A percentile compares a stretch with the other conserved stretches of the same genome.
These are phyloP conservation scores for Beauveria pseudobassiana DNA, from an alignment of 2,329 filamentous ascomycete species.

Conservation along the genomic window DNA sequence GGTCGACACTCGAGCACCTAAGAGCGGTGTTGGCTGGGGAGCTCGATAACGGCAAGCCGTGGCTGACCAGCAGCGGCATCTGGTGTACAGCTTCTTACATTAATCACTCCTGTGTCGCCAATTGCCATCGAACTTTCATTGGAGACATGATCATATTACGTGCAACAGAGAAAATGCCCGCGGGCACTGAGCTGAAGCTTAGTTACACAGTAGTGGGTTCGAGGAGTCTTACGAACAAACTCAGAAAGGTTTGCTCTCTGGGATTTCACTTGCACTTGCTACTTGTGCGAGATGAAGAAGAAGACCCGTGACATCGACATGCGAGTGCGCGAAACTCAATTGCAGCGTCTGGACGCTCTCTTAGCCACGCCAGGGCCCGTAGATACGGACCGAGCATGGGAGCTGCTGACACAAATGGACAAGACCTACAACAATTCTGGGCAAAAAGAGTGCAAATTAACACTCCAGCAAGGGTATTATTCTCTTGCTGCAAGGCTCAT, in stretches of 20 bases:
- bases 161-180: background rate
- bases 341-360: background rate
- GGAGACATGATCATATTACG: conserved; percentile 1
- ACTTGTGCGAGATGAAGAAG: background rate
- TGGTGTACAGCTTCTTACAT: background rate
- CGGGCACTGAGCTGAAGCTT: background rate
- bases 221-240: background rate
- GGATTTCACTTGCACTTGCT: background rate
- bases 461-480: background rate
- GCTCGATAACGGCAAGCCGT: no score
- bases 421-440: background rate
- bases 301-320: background rate
- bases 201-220: background rate
- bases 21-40: background rate
- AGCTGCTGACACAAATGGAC: background rate
- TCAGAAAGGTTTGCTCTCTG: background rate
- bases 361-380: background rate
- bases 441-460: background rate
- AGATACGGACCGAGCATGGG: background rate
- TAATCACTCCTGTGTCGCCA: background rate
- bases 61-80: background rate
- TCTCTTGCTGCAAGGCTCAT: background rate
- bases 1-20: background rate
- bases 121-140: background rate
- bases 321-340: background rate